These are phyloP conservation scores for Coccomyxa subellipsoidea DNA, from an alignment of 163 green algal species.

Conservation along the genomic window DNA sequence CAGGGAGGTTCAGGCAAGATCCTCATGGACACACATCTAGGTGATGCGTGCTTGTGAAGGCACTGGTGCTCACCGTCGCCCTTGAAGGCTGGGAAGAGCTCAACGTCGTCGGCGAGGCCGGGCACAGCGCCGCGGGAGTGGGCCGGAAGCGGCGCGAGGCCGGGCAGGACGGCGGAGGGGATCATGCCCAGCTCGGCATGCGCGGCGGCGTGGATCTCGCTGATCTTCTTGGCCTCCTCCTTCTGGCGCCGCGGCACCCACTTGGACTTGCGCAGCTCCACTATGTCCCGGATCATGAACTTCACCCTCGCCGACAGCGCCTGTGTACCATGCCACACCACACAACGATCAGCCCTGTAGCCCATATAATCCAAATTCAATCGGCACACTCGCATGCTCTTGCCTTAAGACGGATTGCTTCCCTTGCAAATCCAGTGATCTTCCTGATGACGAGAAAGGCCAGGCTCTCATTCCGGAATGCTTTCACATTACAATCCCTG, in stretches of 20 bases:
- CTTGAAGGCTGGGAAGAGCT: slow-evolving; percentile 77
- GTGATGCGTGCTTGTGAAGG: no score
- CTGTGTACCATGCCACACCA: neutral
- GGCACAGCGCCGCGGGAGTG: slow-evolving; percentile 23
- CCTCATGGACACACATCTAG: no score
- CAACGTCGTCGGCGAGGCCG: slow-evolving; percentile 43
- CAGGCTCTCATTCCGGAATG: no score
- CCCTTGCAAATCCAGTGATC: no score
- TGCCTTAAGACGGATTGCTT: no score
- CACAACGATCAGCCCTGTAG: neutral
- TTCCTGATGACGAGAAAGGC: no score
- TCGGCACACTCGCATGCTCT: no score
- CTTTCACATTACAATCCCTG: no score
- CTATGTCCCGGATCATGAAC: slow-evolving; percentile 84
- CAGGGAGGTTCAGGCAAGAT: no score
- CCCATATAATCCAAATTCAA: no score
- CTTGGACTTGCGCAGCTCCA: slow-evolving; percentile 75
- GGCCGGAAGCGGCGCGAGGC: slow-evolving; percentile 51
- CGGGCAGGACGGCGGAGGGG: slow-evolving; percentile 45
- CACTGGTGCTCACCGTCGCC: slow-evolving; percentile 18
- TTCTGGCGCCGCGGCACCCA: slow-evolving; percentile 81
- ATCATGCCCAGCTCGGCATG: slow-evolving; percentile 88
- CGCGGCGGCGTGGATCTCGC: slow-evolving; percentile 86
- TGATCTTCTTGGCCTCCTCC: slow-evolving; percentile 92
- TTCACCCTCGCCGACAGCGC: slow-evolving; percentile 66